Evolutionary conservation across 805 yeast species (phyloP).

Genomic region (Brettanomyces custersianus): DNA sequence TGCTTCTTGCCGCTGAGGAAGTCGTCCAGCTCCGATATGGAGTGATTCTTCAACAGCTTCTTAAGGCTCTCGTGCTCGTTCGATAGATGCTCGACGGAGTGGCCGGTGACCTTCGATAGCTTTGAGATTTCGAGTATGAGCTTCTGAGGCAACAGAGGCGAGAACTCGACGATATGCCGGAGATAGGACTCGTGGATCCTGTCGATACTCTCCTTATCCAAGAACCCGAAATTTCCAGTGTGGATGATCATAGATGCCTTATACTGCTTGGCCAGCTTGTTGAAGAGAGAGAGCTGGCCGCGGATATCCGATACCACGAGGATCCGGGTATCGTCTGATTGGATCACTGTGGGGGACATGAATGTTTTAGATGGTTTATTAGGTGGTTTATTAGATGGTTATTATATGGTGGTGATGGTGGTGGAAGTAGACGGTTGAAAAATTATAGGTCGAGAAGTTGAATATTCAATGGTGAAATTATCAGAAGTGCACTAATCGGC

Average conservation of each 20-base stretch:
- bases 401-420: neutral
- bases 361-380: too few species aligned
- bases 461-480: too few species aligned
- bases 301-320: conserved; percentile 42
- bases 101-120: conserved; percentile 37
- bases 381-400: too few species aligned
- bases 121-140: conserved; percentile 43
- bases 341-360: conserved; percentile 14
- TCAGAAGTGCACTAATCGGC: too few species aligned
- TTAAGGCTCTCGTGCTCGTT: conserved; percentile 29
- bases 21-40: conserved; percentile 43
- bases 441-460: too few species aligned
- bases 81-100: conserved; percentile 29
- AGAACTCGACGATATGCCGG: conserved; percentile 60
- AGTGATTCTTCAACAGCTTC: conserved; percentile 26
- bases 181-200: conserved; percentile 48
- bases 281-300: conserved; percentile 41
- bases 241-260: conserved; percentile 50
- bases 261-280: conserved; percentile 37
- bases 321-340: conserved; percentile 10
- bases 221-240: conserved; percentile 76
- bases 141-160: conserved; percentile 44
- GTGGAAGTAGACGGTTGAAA: too few species aligned
- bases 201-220: conserved; percentile 47
- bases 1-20: conserved; percentile 34